Base-by-base conservation (phyloP, 768 basidiomycete species). In the Termitomyces bulborhizus region DNA sequence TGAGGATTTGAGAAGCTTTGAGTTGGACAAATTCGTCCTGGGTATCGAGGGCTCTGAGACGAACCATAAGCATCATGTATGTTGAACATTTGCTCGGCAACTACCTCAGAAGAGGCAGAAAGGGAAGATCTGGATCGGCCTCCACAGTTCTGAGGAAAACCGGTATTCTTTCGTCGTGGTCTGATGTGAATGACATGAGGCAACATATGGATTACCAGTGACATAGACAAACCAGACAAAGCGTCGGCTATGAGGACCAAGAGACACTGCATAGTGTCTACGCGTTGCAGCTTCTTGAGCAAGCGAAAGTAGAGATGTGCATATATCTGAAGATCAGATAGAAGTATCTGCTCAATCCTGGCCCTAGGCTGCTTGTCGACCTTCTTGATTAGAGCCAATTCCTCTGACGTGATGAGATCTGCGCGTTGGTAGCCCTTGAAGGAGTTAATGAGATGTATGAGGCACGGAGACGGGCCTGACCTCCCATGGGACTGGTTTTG, bases 401-500 rank as follows among this genome's bases (percentile, higher is more conserved):
- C 94, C 54, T 97, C 93, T 4, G 81, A 78, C 9, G 92, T 90
- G 64, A 98, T 82, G 42, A 94, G 83, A 44, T 86, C 92, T 44
- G 93, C 94, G 61, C 96, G 86, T 73, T 97, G 94, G 75, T 98
- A 97, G 57, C 90, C 93, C 94, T 98, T 62, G 37, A 5, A 29
- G 37, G 47, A 32, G 56, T 64, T 44, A 69, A 65, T 51, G 36
- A 51, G 51, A 29, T 45, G 43, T 36, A 39, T 36, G 3, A 50
- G 15, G 24, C 26, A 51, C 53, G 27, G 11, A 55, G 46, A 49
- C 5, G 3, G 9, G 5, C 42, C 75, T 56, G 55, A 96, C 96
- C 86, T 97, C 94, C 96, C 96, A 98, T 60, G 94, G 94, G 9
- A 97, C 92, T 1, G 87, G 85, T 69, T 95, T 97, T 7, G 87